Percentiles rank a stretch among this genome's conserved stretches.
Conservation (phyloP, 2,329 filamentous ascomycete genomes). For the Intubia oerlemansii region DNA sequence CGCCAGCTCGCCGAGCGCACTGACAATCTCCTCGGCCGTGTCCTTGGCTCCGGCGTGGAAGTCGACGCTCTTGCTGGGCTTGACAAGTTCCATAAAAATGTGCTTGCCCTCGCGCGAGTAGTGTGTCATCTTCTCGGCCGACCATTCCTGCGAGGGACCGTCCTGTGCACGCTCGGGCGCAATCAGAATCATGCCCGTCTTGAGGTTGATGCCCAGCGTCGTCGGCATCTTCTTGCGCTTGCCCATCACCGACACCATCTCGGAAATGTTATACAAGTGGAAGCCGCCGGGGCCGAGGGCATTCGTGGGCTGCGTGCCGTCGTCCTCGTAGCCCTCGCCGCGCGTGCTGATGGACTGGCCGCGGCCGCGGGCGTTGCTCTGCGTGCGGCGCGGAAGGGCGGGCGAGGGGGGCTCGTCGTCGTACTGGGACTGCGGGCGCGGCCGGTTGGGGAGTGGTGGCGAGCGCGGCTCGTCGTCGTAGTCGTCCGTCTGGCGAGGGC, state of each 20-base stretch:
- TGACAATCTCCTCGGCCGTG: conserved; percentile 83
- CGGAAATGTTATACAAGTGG: conserved; percentile 90
- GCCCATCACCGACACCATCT: conserved; percentile 92
- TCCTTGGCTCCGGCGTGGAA: conserved; percentile 96
- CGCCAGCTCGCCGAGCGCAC: conserved; percentile 69
- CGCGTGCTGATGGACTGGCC: background rate
- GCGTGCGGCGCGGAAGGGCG: conserved; percentile 7
- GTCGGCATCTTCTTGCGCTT: conserved; percentile 97
- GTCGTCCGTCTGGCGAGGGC: conserved; percentile 33
- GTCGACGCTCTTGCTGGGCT: conserved; percentile 85
- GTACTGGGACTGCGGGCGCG: conserved; percentile 28
- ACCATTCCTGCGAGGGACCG: conserved; percentile 79
- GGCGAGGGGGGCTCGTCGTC: conserved; percentile 10
- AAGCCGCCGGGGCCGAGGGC: conserved; percentile 54
- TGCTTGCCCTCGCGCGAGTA: conserved; percentile 97
- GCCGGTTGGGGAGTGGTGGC: conserved; percentile 34
- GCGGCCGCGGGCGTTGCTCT: conserved; percentile 3
- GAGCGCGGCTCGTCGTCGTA: conserved; percentile 12
- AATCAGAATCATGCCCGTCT: conserved; percentile 75
- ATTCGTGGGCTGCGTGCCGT: conserved; percentile 9
- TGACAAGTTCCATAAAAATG: conserved; percentile 81
- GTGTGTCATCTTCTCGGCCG: conserved; percentile 84
- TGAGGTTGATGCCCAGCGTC: conserved; percentile 82
- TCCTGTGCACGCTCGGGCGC: conserved; percentile 69
- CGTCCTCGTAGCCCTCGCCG: conserved; percentile 14